Percentiles rank a stretch among this genome's conserved stretches.
These are phyloP conservation scores for Cucurbita moschata DNA, from an alignment of 306 rosid species.

Conservation along the genomic window DNA sequence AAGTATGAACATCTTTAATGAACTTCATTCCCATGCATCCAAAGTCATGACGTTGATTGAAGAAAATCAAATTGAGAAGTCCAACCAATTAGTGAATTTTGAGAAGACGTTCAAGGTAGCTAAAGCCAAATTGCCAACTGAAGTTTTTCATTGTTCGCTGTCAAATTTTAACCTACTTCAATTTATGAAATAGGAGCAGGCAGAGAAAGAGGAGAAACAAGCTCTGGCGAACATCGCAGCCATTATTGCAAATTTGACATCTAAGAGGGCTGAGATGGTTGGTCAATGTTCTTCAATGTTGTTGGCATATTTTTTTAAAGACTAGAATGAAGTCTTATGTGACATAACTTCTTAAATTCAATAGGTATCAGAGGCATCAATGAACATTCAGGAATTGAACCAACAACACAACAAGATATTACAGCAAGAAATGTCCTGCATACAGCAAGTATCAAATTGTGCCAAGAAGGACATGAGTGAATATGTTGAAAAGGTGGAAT, in stretches of 20 bases:
- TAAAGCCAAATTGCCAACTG: background rate
- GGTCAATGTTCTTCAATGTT: constrained; percentile 7
- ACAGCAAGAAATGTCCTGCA: constrained; percentile 37
- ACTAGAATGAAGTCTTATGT: background rate
- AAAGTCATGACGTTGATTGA: constrained; percentile 40
- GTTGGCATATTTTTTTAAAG: background rate
- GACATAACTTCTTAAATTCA: constrained; percentile 12
- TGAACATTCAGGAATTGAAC: constrained; percentile 31
- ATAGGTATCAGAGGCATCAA: constrained; percentile 69
- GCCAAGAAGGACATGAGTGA: constrained; percentile 35
- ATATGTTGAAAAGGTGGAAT: constrained; percentile 31
- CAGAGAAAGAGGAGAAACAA: constrained; percentile 47
- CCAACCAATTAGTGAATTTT: constrained; percentile 36
- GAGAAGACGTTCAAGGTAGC: constrained; percentile 74
- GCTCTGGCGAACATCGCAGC: constrained; percentile 51
- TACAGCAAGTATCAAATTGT: constrained; percentile 44
- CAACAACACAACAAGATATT: constrained; percentile 34
- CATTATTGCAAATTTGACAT: constrained; percentile 43
- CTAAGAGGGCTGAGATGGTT: constrained; percentile 55
- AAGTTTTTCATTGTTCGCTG: background rate
- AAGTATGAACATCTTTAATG: constrained; percentile 37
- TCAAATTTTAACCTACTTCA: background rate
- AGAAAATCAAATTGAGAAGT: constrained; percentile 44
- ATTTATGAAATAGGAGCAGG: constrained; percentile 52
- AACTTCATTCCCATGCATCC: constrained; percentile 41